These are phyloP conservation scores for Rhytidhysteron rufulum DNA, from an alignment of 2,329 filamentous ascomycete genomes.

Conservation along the genomic window DNA sequence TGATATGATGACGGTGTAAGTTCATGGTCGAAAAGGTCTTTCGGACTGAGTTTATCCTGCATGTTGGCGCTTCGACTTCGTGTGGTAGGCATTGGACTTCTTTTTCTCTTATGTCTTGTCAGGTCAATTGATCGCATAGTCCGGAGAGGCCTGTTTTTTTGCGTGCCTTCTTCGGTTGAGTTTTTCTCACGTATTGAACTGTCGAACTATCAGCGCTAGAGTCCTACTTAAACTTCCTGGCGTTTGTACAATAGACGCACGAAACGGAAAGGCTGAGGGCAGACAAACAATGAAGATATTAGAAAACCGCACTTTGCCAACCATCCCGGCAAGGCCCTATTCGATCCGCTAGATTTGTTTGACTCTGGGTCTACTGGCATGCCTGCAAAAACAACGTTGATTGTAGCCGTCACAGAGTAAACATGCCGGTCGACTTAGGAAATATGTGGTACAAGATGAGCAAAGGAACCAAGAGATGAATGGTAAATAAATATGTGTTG, in stretches of 20 bases:
- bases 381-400: constrained; percentile 16
- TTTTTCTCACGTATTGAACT: constrained; percentile 32
- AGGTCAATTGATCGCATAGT: constrained; percentile 28
- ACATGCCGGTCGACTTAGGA: constrained; percentile 16
- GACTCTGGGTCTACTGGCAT: constrained; percentile 28
- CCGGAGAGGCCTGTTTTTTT: constrained; percentile 9
- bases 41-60: neutral
- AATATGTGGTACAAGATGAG: neutral
- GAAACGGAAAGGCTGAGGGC: neutral
- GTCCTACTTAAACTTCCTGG: constrained; percentile 4
- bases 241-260: too few relatives aligned
- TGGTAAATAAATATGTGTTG: neutral
- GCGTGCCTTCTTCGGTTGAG: constrained; percentile 17
- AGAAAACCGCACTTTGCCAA: constrained; percentile 25
- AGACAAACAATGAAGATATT: constrained; percentile 23
- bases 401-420: constrained; percentile 16
- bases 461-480: neutral
- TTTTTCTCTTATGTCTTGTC: constrained; percentile 30
- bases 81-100: constrained; percentile 9
- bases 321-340: constrained; percentile 17
- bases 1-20: constrained; percentile 3
- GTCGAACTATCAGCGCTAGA: neutral
- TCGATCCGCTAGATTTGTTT: constrained; percentile 22
- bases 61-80: neutral
- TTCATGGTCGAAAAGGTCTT: neutral